Evolutionary conservation across 2,329 filamentous ascomycete genomes (phyloP), one percentile per base, ranked within the genome.

Genomic region (Metarhizium anisopliae): DNA sequence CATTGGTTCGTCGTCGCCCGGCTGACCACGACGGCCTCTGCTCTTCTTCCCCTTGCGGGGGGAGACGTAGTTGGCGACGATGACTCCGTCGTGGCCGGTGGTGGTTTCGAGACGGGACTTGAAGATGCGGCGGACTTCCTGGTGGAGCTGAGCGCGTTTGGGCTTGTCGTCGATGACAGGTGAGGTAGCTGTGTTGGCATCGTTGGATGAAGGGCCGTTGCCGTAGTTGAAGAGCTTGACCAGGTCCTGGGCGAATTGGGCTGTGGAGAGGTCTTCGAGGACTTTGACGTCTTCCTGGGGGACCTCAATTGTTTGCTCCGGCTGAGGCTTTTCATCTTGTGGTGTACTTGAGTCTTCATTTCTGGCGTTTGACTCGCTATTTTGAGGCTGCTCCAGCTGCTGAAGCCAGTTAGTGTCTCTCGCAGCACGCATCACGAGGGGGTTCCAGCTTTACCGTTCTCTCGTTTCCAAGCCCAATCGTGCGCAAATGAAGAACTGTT

Each of bases 121-220:
- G 69, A 96, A 96, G 58, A 95, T 86, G 45, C 86, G 85, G 30
- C 92, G 88, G 50, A 96, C 76, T 75, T 82, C 77, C 64, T 78
- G 76, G 63, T 84, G 81, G 6, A 83, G 70, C 38, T 72, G 67
- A 25, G 72, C 73, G 30, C 78, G 75, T 58, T 73, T 68, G 29
- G 67, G 63, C 55, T 77, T 72, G 62, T 81, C 78, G 1, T 72
- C 70, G 43, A 77, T 66, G 2, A 70, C 63, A 3, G 72, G 70
- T 4, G 77, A 76, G 2, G 65, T 69, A 43, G 76, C 68, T 2
- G 66, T 62, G 51, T 67, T 65, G 59, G 67, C 61, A 55, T 62
- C 64, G 50, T 67, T 61, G 25, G 60, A 53, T 55, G 61, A 57
- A n/a, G 61, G 62, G 20, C 64, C 65, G 57, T 68, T 67, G 13